A percentile compares a stretch with the other conserved stretches of the same genome.
Evolutionary conservation across 2,329 filamentous ascomycete species (phyloP).

Genomic region (Helotiales sp.): DNA sequence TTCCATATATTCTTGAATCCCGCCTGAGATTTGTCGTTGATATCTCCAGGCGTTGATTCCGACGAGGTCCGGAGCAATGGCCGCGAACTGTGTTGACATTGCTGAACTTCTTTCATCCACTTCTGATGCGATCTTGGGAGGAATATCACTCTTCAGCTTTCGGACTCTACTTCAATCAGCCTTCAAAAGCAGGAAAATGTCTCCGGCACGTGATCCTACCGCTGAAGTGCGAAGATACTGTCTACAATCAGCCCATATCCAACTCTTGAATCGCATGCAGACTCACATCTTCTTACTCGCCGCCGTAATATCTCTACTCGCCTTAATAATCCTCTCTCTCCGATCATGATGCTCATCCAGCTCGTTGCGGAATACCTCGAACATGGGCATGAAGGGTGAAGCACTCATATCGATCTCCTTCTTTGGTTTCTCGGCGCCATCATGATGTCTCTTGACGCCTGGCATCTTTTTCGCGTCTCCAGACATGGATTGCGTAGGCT

Average conservation of each 20-base stretch:
- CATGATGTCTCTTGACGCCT: slow-evolving; percentile 54
- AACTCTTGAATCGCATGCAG: not conserved
- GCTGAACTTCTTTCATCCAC: slow-evolving; percentile 67
- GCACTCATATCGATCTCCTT: slow-evolving; percentile 26
- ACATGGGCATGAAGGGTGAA: slow-evolving; percentile 67
- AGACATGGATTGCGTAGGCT: slow-evolving; percentile 9
- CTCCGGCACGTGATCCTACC: slow-evolving; percentile 50
- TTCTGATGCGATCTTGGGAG: slow-evolving; percentile 68
- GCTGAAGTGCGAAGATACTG: slow-evolving; percentile 83
- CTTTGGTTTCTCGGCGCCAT: slow-evolving; percentile 44
- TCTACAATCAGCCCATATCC: slow-evolving; percentile 21
- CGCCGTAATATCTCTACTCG: slow-evolving; percentile 87
- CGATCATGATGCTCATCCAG: slow-evolving; percentile 94
- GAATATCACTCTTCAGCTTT: slow-evolving; percentile 60
- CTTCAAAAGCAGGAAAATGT: not conserved
- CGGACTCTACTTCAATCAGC: slow-evolving; percentile 55
- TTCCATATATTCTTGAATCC: slow-evolving; percentile 93
- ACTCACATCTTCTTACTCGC: slow-evolving; percentile 94
- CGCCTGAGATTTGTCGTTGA: slow-evolving; percentile 70
- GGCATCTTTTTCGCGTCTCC: slow-evolving; percentile 21
- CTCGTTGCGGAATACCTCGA: slow-evolving; percentile 81
- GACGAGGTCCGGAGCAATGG: slow-evolving; percentile 71
- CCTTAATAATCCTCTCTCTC: slow-evolving; percentile 85
- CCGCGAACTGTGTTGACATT: slow-evolving; percentile 68
- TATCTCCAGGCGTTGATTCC: slow-evolving; percentile 84